Evolutionary conservation across 1,284 basidiomycete species (phyloP).

Genomic region (Ustilago esculenta): DNA sequence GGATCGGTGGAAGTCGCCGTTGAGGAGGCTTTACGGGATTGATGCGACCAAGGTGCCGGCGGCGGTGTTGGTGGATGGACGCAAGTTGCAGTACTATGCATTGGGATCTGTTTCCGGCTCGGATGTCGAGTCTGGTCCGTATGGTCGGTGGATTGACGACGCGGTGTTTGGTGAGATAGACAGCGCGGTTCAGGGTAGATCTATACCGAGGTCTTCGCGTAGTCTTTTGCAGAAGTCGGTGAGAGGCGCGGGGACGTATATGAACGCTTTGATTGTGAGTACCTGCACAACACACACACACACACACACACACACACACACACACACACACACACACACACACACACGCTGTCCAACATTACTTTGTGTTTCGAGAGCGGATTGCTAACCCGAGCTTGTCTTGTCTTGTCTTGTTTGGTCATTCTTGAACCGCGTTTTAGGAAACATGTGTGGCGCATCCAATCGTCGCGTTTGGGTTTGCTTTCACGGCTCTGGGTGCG

Average conservation of each 20-base stretch:
- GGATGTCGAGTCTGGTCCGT: no score
- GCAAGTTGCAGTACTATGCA: constrained; percentile 47
- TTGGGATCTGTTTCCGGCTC: neutral
- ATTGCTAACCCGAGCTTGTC: no score
- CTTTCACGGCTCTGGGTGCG: constrained; percentile 15
- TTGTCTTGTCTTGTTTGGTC: no score
- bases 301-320: no score
- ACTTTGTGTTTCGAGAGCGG: no score
- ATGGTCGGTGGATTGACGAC: no score
- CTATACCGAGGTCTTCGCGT: constrained; percentile 30
- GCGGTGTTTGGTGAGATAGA: constrained; percentile 28
- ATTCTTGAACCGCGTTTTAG: no score
- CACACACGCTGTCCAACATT: no score
- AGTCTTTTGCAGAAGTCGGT: constrained; percentile 47
- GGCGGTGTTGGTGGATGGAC: constrained; percentile 51
- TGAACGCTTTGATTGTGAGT: constrained; percentile 21
- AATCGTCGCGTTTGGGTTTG: constrained; percentile 31
- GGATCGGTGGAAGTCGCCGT: constrained; percentile 53
- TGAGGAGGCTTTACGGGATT: constrained; percentile 50
- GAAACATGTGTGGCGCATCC: constrained; percentile 30
- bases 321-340: no score
- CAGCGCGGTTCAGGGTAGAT: constrained; percentile 19
- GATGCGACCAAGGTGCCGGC: constrained; percentile 30
- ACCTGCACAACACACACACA: no score
- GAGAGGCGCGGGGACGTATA: constrained; percentile 26